Evolutionary conservation across 75 land plant genomes (phyloP).

Genomic region (Cunninghamia lanceolata): DNA sequence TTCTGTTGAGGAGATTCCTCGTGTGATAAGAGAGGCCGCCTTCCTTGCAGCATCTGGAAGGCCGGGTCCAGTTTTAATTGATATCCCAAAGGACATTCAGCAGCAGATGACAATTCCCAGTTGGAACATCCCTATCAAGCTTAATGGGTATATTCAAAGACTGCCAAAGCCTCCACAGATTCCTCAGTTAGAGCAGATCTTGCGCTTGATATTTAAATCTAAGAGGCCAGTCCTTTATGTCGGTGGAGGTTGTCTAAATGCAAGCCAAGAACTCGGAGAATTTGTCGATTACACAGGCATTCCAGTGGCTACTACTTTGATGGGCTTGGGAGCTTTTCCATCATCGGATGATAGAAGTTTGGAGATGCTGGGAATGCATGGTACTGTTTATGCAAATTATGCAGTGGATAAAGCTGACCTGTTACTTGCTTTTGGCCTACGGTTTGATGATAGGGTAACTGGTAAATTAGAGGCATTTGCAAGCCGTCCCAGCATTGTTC

Average conservation of each 20-base stretch:
- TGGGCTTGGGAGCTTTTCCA: slow-evolving; percentile 88
- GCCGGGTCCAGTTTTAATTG: slow-evolving; percentile 94
- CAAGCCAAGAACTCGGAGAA: slow-evolving; percentile 68
- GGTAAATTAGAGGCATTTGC: slow-evolving; percentile 98
- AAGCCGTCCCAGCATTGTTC: slow-evolving; percentile 85
- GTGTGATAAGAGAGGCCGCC: slow-evolving; percentile 80
- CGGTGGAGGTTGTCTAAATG: slow-evolving; percentile 88
- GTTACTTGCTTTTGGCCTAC: slow-evolving; percentile 86
- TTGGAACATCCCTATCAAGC: slow-evolving; percentile 61
- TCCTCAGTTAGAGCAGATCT: slow-evolving; percentile 57
- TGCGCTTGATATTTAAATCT: slow-evolving; percentile 59
- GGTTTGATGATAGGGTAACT: slow-evolving; percentile 96
- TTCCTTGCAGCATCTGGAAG: slow-evolving; percentile 77
- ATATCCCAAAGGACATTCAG: slow-evolving; percentile 67
- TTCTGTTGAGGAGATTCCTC: slow-evolving; percentile 82
- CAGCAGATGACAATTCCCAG: slow-evolving; percentile 78
- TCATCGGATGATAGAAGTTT: slow-evolving; percentile 48
- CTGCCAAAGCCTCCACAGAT: slow-evolving; percentile 55
- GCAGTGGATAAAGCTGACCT: slow-evolving; percentile 78
- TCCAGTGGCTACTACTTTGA: slow-evolving; percentile 81
- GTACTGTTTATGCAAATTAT: slow-evolving; percentile 91
- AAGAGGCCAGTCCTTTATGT: slow-evolving; percentile 78
- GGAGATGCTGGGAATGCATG: slow-evolving; percentile 95
- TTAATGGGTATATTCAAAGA: slow-evolving; percentile 57
- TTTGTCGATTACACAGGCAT: slow-evolving; percentile 84